Evolutionary conservation across 2,329 filamentous ascomycete genomes (phyloP).

Genomic region (Exophiala bonariae): DNA sequence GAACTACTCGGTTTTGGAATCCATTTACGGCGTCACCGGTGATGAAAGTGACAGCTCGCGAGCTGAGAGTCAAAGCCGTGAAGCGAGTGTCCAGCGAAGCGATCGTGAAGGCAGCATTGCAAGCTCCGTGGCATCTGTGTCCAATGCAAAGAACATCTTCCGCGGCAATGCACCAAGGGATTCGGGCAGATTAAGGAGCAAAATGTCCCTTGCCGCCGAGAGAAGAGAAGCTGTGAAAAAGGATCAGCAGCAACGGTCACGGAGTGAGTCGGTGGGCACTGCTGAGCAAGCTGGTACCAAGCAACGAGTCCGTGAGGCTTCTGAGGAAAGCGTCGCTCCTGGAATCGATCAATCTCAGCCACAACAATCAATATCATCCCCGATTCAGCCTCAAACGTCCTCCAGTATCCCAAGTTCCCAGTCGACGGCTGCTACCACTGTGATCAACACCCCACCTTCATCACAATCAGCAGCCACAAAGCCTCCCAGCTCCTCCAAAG

Average conservation of each 20-base stretch:
- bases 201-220: slow-evolving; percentile 8
- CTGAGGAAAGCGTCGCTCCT: no score
- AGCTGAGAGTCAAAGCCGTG: slow-evolving; percentile 13
- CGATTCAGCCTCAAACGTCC: no score
- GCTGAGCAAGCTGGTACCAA: slow-evolving; percentile 1
- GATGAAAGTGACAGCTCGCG: slow-evolving; percentile 15
- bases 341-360: no score
- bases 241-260: background rate
- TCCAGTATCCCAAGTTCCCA: no score
- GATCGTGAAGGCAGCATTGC: slow-evolving; percentile 17
- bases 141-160: slow-evolving; percentile 11
- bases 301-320: slow-evolving; percentile 3
- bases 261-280: slow-evolving; percentile 1
- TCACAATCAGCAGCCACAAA: slow-evolving; percentile 1
- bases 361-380: no score
- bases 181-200: background rate
- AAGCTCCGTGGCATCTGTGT: slow-evolving; percentile 7
- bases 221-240: slow-evolving; percentile 10
- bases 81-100: slow-evolving; percentile 8
- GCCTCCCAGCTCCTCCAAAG: background rate
- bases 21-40: slow-evolving; percentile 21
- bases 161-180: slow-evolving; percentile 14
- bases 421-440: no score
- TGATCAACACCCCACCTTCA: background rate
- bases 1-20: slow-evolving; percentile 25